phyloP scores from a whole-genome alignment of 306 rosid species.

The Luffa acutangula region DNA sequence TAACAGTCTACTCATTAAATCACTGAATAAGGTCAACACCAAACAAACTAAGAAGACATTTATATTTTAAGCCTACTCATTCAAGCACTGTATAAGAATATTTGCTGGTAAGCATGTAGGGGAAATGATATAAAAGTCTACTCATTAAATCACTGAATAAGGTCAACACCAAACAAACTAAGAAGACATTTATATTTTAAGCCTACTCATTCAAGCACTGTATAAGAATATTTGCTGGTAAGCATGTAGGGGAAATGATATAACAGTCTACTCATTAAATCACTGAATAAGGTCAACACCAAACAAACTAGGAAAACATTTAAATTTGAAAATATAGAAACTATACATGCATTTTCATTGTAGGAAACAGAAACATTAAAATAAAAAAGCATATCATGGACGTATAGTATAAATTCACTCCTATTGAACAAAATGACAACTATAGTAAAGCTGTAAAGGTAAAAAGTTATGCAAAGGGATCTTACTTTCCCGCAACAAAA shows the following conservation, averaged over 20 bases:
- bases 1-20: neutral
- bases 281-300: neutral
- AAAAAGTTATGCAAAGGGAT: neutral
- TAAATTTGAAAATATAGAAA: neutral
- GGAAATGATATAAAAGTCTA: neutral
- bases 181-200: neutral
- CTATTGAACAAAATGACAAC: neutral
- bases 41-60: neutral
- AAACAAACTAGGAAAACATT: neutral
- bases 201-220: neutral
- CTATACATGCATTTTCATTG: neutral
- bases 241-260: neutral
- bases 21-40: neutral
- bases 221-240: neutral
- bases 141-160: neutral
- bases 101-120: neutral
- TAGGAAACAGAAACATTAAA: neutral
- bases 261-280: neutral
- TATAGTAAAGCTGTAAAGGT: neutral
- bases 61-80: neutral
- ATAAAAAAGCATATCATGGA: neutral
- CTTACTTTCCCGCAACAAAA: slow-evolving; percentile 92
- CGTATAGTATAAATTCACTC: neutral
- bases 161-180: neutral
- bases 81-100: neutral